These are phyloP conservation scores for Bifiguratus adelaidae DNA, from an alignment of 192 early-diverging fungal genomes.

Conservation along the genomic window DNA sequence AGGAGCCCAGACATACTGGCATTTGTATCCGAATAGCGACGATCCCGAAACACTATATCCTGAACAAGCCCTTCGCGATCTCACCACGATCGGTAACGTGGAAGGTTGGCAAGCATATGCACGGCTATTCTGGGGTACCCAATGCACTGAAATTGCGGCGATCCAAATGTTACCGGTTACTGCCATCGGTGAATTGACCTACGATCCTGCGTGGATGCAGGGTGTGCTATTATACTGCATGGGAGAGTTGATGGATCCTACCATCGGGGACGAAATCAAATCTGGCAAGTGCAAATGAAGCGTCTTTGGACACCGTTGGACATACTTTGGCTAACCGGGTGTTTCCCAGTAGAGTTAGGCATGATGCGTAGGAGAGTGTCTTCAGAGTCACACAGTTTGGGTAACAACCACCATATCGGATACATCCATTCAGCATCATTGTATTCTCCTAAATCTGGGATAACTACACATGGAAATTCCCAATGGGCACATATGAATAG, in stretches of 20 bases:
- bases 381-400: too few relatives aligned
- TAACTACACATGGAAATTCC: too few relatives aligned
- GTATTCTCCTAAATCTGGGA: too few relatives aligned
- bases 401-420: too few relatives aligned
- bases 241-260: conserved; percentile 9
- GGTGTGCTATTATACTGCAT: conserved; percentile 14
- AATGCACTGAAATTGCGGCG: conserved; percentile 34
- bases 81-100: conserved; percentile 25
- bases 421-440: too few relatives aligned
- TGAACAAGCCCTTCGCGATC: conserved; percentile 13
- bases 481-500: too few relatives aligned
- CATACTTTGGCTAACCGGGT: too few relatives aligned
- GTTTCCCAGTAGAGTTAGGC: too few relatives aligned
- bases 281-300: conserved; percentile 2
- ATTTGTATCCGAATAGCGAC: conserved; percentile 22
- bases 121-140: conserved; percentile 34
- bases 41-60: not conserved
- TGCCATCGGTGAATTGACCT: conserved; percentile 24
- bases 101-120: conserved; percentile 4
- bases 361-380: too few relatives aligned
- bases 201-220: conserved; percentile 27
- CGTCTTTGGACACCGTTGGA: too few relatives aligned
- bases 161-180: conserved; percentile 47
- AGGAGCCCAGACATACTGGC: conserved; percentile 37
- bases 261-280: conserved; percentile 26